phyloP scores from a whole-genome alignment of 2,329 filamentous ascomycete genomes.

The Aspergillus piperis region DNA sequence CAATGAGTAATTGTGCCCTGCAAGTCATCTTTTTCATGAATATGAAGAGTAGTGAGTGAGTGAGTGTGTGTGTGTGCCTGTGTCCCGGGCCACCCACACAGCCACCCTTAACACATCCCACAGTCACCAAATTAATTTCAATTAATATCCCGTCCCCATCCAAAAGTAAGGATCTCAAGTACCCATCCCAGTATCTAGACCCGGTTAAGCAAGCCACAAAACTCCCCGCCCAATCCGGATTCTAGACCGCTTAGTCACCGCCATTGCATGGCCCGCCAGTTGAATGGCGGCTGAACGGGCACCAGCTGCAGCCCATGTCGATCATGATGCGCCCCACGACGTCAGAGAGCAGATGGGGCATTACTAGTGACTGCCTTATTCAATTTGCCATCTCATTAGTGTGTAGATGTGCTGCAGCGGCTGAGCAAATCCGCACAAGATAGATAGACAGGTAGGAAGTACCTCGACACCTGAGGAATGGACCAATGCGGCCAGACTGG shows the following conservation, averaged over 20 bases:
- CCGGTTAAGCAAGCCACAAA: neutral
- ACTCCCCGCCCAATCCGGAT: neutral
- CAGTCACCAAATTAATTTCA: no score
- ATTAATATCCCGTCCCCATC: no score
- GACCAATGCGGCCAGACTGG: neutral
- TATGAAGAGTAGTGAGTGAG: no score
- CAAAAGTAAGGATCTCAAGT: no score
- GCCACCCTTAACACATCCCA: no score
- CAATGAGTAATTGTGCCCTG: neutral
- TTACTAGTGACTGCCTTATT: neutral
- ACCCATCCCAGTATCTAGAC: neutral
- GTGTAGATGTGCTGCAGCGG: neutral
- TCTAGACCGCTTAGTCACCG: slow-evolving; percentile 19
- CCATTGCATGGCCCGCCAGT: neutral
- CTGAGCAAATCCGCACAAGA: neutral
- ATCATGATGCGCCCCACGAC: slow-evolving; percentile 4
- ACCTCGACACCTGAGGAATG: neutral
- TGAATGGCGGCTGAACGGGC: neutral
- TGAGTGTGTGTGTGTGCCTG: neutral
- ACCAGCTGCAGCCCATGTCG: slow-evolving; percentile 4
- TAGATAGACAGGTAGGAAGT: no score
- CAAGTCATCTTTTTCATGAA: neutral
- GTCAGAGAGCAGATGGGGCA: neutral
- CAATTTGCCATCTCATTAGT: neutral
- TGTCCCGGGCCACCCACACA: no score